These are phyloP conservation scores for Anthoceros angustus DNA, from an alignment of 225 moss, liverwort and hornwort genomes.

Conservation along the genomic window DNA sequence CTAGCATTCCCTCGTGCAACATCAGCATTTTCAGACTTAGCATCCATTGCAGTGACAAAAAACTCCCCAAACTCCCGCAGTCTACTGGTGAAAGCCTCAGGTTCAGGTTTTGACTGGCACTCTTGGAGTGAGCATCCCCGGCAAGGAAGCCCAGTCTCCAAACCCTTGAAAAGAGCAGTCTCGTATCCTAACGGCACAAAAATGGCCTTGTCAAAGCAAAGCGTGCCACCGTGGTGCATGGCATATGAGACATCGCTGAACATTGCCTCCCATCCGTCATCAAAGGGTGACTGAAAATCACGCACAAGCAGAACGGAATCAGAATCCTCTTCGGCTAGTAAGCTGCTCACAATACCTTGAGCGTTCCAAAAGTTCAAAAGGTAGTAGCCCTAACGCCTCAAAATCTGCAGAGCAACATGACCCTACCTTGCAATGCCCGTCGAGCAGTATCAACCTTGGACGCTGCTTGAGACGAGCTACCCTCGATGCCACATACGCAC, in stretches of 20 bases:
- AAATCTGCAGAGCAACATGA: no score
- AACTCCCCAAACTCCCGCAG: conserved; percentile 89
- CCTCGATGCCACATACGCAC: conserved; percentile 76
- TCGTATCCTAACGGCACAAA: conserved; percentile 93
- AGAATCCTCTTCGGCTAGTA: background rate
- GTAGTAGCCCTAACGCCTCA: no score
- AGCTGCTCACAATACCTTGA: background rate
- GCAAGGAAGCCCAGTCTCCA: conserved; percentile 27
- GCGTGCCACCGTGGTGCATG: conserved; percentile 50
- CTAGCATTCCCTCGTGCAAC: background rate
- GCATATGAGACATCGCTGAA: conserved; percentile 67
- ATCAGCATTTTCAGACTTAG: background rate
- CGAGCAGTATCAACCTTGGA: conserved; percentile 55
- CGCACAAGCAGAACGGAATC: background rate
- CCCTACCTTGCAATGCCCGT: conserved; percentile 82
- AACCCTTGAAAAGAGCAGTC: conserved; percentile 64
- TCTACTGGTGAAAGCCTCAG: conserved; percentile 33
- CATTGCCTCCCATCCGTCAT: conserved; percentile 90
- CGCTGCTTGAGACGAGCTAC: conserved; percentile 50
- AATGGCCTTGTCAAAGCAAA: conserved; percentile 90
- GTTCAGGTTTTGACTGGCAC: conserved; percentile 11
- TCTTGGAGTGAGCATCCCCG: conserved; percentile 28
- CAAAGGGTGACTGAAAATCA: conserved; percentile 76
- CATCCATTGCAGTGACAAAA: conserved; percentile 42
- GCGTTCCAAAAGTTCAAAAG: no score